Percentiles rank a stretch among this genome's conserved stretches.
Evolutionary conservation across 352 stramenopile species (phyloP).

Genomic region (Phytophthora parvispora): DNA sequence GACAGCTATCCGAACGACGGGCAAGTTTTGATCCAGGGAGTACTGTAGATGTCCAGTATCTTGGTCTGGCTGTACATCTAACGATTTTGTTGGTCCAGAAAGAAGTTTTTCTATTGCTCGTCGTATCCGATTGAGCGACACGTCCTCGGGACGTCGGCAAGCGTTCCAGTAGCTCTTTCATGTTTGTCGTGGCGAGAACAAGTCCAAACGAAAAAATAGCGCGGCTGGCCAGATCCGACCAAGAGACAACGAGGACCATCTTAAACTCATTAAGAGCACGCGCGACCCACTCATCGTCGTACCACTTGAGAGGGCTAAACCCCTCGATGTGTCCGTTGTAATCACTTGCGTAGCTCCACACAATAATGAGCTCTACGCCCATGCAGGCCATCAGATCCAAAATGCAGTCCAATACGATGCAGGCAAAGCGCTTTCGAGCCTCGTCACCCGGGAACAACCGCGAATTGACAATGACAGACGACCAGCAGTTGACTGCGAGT

Average conservation of each 20-base stretch:
- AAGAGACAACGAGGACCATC: constrained; percentile 34
- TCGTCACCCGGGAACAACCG: constrained; percentile 13
- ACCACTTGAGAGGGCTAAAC: constrained; percentile 12
- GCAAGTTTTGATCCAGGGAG: too few relatives aligned
- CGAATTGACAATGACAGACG: constrained; percentile 12
- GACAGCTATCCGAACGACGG: too few relatives aligned
- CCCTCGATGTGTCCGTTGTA: constrained; percentile 3
- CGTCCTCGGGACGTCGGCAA: too few relatives aligned
- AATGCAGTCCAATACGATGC: constrained; percentile 21
- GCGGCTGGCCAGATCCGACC: constrained; percentile 29
- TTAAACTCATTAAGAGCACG: constrained; percentile 30
- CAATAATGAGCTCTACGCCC: constrained; percentile 16
- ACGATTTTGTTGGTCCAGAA: too few relatives aligned
- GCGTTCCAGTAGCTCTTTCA: constrained; percentile 28
- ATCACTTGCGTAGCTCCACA: constrained; percentile 15
- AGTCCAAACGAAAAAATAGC: constrained; percentile 27
- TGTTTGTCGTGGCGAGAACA: constrained; percentile 14
- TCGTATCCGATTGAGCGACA: too few relatives aligned
- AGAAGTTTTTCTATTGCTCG: too few relatives aligned
- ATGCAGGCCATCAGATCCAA: constrained; percentile 30
- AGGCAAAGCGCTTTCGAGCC: constrained; percentile 11
- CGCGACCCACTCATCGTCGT: constrained; percentile 34
- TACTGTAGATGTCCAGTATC: too few relatives aligned
- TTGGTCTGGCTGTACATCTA: too few relatives aligned
- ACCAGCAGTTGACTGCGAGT: constrained; percentile 35